Percentiles rank a stretch among this genome's conserved stretches.
Conservation (phyloP, 2,329 filamentous ascomycete species). For the Pseudogymnoascus sp. region DNA sequence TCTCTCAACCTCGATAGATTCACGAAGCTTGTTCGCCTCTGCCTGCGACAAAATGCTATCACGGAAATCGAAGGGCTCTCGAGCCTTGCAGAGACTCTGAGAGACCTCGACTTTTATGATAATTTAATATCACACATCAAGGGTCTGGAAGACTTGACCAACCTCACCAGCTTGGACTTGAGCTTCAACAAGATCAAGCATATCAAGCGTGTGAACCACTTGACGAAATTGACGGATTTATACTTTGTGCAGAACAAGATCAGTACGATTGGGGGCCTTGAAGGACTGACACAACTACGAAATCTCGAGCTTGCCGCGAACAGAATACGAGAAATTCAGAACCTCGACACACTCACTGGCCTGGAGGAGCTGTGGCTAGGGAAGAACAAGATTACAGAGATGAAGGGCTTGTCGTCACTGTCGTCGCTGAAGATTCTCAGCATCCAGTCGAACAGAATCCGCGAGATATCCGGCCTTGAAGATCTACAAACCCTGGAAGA, state of each 20-base stretch:
- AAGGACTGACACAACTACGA: conserved; percentile 62
- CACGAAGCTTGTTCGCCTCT: conserved; percentile 64
- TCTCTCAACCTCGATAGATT: conserved; percentile 80
- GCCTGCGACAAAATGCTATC: conserved; percentile 88
- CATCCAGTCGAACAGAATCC: conserved; percentile 91
- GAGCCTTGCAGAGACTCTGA: conserved; percentile 54
- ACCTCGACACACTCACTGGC: conserved; percentile 65
- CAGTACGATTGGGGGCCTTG: conserved; percentile 73
- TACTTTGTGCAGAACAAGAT: conserved; percentile 97
- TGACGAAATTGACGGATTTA: conserved; percentile 70
- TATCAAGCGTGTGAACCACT: conserved; percentile 77
- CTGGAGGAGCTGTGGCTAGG: conserved; percentile 90
- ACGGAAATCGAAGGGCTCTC: conserved; percentile 68
- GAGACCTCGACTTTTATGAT: conserved; percentile 92
- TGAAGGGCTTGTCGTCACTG: conserved; percentile 67
- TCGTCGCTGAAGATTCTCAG: conserved; percentile 78
- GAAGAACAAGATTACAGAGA: conserved; percentile 90
- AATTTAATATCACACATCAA: conserved; percentile 85
- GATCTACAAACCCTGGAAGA: conserved; percentile 73
- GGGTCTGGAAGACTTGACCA: conserved; percentile 67
- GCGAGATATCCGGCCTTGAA: conserved; percentile 65
- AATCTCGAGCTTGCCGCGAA: conserved; percentile 92
- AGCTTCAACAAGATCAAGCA: conserved; percentile 99
- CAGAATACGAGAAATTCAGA: conserved; percentile 79
- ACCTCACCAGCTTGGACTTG: conserved; percentile 74